Base-by-base conservation (phyloP, 768 basidiomycete species). In the Pholiota molesta region DNA sequence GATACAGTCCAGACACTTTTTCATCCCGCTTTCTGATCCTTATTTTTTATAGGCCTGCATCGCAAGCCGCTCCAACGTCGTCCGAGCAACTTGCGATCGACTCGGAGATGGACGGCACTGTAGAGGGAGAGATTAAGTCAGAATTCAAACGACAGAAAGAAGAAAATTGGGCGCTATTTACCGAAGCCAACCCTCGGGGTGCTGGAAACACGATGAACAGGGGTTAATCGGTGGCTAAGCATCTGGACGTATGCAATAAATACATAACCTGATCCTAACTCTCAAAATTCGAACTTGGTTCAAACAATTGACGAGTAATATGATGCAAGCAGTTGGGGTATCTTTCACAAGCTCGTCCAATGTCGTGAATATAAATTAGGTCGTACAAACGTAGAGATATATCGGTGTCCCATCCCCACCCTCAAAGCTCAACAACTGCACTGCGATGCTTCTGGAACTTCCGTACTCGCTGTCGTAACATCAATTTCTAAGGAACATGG, bases 201-300 rank as follows among this genome's bases (percentile, higher is more conserved):
- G 91, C 91, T n/a, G 97, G 97, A 3, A 99, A 99, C 72, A 97
- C 90, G 11, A 95, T 97, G 91, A 97, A 98, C 73, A 85, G 93
- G 64, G 95, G 95, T 62, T 95, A 74, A 65, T 33, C 21, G 33
- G 23, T 53, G 17, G 40, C 21, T 28, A 28, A 52, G 51, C 35
- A 45, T 52, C 28, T 55, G 26, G 28, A 47, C 44, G 39, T 28
- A 55, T 5, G 11, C 37, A 61, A 31, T 17, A 23, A 29, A 10
- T 31, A 39, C 47, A 21, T 23, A 35, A 11, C 31, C 14, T 31
- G 28, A 31, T 33, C 5, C 33, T 35, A 13, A 52, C 26, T 16
- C 17, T 14, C 14, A 37, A 3, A 37, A 9, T 37, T 37, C 13
- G 35, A 37, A 37, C 35, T 9, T 37, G 1, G 11, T 37, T 13